A percentile compares a stretch with the other conserved stretches of the same genome.
Evolutionary conservation across 2,329 filamentous ascomycete species (phyloP).

Genomic region (Pseudogymnoascus sp.): DNA sequence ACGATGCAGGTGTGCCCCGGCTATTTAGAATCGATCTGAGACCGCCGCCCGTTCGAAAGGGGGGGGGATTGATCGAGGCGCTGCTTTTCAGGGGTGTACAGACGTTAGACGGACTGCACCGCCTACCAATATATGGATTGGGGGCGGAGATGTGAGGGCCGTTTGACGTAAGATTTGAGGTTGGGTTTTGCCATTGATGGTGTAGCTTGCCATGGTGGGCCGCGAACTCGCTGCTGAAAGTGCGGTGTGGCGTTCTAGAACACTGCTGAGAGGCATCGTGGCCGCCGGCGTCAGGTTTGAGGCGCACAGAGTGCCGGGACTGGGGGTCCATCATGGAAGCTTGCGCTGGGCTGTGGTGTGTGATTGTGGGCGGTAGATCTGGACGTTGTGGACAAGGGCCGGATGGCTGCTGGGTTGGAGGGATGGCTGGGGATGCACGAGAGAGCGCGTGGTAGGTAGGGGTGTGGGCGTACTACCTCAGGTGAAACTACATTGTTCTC

Average conservation of each 20-base stretch:
- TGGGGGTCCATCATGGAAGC: not conserved
- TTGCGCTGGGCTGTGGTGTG: not conserved
- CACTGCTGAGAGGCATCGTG: not conserved
- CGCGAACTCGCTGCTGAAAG: not conserved
- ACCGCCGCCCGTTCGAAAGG: not conserved
- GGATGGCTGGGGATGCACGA: not conserved
- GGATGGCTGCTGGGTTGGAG: not conserved
- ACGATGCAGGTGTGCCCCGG: not conserved
- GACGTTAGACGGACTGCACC: not conserved
- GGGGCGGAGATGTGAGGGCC: not conserved
- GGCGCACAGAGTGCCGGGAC: not conserved
- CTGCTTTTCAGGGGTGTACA: not conserved
- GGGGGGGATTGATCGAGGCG: not conserved
- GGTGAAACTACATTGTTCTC: not conserved
- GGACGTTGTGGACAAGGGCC: not conserved
- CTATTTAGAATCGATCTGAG: not conserved
- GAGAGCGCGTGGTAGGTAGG: conserved; percentile 3
- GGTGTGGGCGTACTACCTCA: not conserved
- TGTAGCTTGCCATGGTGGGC: not conserved
- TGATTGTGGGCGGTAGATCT: not conserved
- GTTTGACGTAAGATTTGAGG: not conserved
- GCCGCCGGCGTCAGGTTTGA: not conserved
- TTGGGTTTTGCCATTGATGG: not conserved
- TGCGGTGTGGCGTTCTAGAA: conserved; percentile 5
- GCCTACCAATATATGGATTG: not conserved